These are phyloP conservation scores for Zygosaccharomyces kombuchaensis DNA, from an alignment of 805 yeast genomes.

Conservation along the genomic window DNA sequence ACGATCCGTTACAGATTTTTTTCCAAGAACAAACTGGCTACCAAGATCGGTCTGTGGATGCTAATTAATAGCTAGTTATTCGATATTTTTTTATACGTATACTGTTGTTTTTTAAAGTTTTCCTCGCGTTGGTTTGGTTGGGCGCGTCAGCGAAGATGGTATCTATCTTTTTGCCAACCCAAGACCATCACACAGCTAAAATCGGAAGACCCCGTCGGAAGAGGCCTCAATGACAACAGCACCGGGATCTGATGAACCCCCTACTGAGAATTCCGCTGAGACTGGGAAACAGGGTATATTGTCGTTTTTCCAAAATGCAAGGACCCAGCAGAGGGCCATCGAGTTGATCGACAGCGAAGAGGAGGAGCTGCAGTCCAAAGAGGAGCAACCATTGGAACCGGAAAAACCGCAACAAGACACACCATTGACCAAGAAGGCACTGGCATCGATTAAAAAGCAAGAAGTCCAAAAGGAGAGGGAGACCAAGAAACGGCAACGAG, in stretches of 20 bases:
- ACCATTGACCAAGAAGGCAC: constrained; percentile 8
- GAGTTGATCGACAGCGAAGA: constrained; percentile 5
- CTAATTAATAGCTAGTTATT: not conserved
- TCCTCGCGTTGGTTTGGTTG: not conserved
- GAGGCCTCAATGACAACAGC: constrained; percentile 3
- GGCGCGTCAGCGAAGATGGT: no score
- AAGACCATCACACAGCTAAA: not conserved
- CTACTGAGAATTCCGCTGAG: not conserved
- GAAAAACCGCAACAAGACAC: not conserved
- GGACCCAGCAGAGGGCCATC: not conserved
- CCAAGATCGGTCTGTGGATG: not conserved
- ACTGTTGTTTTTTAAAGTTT: not conserved
- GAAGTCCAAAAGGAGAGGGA: constrained; percentile 16
- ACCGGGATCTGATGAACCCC: not conserved
- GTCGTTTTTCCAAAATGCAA: constrained; percentile 24
- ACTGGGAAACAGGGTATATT: constrained; percentile 21
- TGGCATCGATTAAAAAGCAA: constrained; percentile 15
- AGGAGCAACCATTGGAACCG: not conserved
- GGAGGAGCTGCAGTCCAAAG: constrained; percentile 1
- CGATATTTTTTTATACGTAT: not conserved
- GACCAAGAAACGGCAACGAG: constrained; percentile 13
- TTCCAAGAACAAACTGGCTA: constrained; percentile 12
- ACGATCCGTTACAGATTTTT: constrained; percentile 17
- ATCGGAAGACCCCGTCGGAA: not conserved
- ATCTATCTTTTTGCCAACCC: not conserved